Evolutionary conservation across 1,284 basidiomycete species (phyloP), one percentile per base, ranked within the genome.

Genomic region (Austroboletus niveus): DNA sequence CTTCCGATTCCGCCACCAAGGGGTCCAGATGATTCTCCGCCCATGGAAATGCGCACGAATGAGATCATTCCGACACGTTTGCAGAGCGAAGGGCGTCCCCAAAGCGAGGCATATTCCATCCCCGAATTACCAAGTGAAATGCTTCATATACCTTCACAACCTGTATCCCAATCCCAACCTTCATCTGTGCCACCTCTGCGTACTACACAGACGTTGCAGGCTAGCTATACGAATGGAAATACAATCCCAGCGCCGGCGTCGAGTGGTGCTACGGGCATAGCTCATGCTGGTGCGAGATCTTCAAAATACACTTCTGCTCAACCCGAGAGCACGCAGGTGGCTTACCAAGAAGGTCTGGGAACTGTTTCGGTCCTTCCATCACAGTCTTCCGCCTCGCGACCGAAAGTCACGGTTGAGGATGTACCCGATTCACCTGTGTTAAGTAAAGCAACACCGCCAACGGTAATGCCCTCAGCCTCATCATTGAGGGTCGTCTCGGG

Each of bases 321-420:
- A 9, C 20, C 46, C 14, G 49, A 60, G 8, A 45, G 51, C 4
- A 43, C 47, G 27, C 57, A 40, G 38, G 34, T 36, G 24, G 47
- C 17, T 20, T 48, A 56, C 41, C 60, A 63, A 32, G 53, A 61
- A 20, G 46, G 51, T 9, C 45, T 51, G 32, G 48, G 38, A 15
- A 34, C 53, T 42, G 22, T 48, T 40, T 32, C 55, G 6, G 30
- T 46, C 42, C 36, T 48, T 41, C 47, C 61, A 8, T 44, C 51
- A 17, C 58, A 57, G 20, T 48, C 57, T 17, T 51, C 44, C n/a
- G 43, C 39, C 27, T 20, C 46, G 17, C 66, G 65, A 49, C 60
- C 57, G 34, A 71, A 62, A 49, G 66, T 64, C 45, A 69, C 62
- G 6, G 40, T 71, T 5, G 69, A 71, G 45, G 66, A 67, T 41